phyloP scores from a whole-genome alignment of 2,329 filamentous ascomycete species.

The Ophiocordyceps camponoti-rufipedis region DNA sequence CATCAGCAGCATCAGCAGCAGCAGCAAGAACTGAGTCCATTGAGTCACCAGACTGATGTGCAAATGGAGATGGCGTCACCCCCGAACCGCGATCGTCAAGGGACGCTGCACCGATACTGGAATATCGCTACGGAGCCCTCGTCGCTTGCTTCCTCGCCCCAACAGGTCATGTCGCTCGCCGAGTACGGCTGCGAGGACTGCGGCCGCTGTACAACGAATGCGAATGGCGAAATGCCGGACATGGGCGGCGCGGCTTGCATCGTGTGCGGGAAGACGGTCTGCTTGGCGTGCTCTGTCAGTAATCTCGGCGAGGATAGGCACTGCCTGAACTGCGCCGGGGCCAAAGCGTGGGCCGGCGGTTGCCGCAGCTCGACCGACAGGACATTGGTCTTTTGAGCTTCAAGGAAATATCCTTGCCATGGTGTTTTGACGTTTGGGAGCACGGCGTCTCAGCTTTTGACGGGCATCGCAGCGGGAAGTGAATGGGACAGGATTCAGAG shows the following conservation, averaged over 20 bases:
- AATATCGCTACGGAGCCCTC: conserved; percentile 24
- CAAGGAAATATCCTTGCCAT: neutral
- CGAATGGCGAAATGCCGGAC: neutral
- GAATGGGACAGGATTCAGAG: neutral
- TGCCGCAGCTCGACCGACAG: conserved; percentile 5
- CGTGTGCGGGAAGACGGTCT: conserved; percentile 35
- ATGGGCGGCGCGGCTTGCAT: conserved; percentile 19
- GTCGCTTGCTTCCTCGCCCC: conserved; percentile 7
- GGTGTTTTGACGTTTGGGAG: neutral
- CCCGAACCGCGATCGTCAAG: conserved; percentile 1
- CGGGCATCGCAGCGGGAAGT: neutral
- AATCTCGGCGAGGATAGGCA: conserved; percentile 34
- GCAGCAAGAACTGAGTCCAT: neutral
- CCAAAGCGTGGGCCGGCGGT: conserved; percentile 7
- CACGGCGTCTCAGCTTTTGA: neutral
- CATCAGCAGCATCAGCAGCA: no score
- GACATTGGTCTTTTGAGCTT: conserved; percentile 7
- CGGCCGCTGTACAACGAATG: conserved; percentile 10
- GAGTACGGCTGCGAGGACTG: conserved; percentile 36
- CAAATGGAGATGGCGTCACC: neutral
- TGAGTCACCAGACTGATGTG: neutral
- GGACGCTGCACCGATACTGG: conserved; percentile 43
- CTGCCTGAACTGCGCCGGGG: conserved; percentile 33
- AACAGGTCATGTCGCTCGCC: conserved; percentile 1
- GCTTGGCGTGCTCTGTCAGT: conserved; percentile 39